Evolutionary conservation across 306 rosid species (phyloP), one percentile per base, ranked within the genome.

Genomic region (Medicago ruthenica): DNA sequence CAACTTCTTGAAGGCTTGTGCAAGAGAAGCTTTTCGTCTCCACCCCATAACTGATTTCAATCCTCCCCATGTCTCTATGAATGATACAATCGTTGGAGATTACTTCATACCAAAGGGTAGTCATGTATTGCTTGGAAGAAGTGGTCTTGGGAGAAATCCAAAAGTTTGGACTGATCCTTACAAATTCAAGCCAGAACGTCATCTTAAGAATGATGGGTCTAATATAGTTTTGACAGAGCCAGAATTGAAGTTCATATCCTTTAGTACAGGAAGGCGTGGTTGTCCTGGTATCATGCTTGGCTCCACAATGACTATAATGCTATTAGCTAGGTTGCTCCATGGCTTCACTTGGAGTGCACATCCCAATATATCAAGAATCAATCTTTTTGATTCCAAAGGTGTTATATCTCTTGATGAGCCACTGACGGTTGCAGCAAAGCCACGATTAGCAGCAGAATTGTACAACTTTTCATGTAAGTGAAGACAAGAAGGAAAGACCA

Each of bases 31-130:
- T 3, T 73, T 80, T 14, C 74, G 90, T 4, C 76, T 86, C 11
- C 93, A 88, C 37, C 96, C 91, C 1, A 39, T 80, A 3, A 75
- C 31, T 0, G 51, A 84, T 6, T 87, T 90, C 9, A 83, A 44
- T 20, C 10, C 40, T 59, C 89, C 96, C 3, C 89, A 88, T 44
- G 75, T 83, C 3, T 15, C 85, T 0, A 69, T 14, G 42, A 27
- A 36, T 1, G 87, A 90, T 16, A 48, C 64, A 2, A 5, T 42
- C 0, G 81, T 89, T 0, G 73, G 70, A 1, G 76, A 72, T 36
- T 79, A 85, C 81, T 60, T 81, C 17, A 83, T 86, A 61, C 86
- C 87, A 6, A 86, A 86, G n/a, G 88, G 89, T 2, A 86, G 92
- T 12, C 77, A 77, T n/a, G 70, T 89, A 20, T 0, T 87, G 2